Evolutionary conservation across 352 stramenopile genomes (phyloP).

Genomic region (Pythium utonaiense): DNA sequence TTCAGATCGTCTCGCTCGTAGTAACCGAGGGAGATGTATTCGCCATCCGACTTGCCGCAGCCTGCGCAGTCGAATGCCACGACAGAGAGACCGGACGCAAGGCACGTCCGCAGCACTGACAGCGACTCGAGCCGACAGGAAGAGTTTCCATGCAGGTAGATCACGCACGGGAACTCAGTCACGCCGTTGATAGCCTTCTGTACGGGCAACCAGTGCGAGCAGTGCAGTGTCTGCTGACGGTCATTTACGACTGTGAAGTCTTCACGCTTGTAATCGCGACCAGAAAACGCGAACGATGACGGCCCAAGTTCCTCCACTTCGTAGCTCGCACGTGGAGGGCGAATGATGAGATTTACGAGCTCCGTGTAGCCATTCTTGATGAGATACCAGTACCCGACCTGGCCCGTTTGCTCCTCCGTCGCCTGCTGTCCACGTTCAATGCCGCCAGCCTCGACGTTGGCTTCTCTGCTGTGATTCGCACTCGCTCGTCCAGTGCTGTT

Average conservation of each 20-base stretch:
- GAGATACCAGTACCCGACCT: constrained; percentile 85
- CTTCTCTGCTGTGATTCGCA: neutral
- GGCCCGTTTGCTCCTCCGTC: constrained; percentile 67
- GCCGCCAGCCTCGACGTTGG: constrained; percentile 43
- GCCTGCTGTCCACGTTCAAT: constrained; percentile 71
- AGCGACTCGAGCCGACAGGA: constrained; percentile 94
- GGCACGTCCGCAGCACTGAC: constrained; percentile 82
- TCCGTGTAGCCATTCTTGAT: constrained; percentile 92
- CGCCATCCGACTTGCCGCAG: constrained; percentile 94
- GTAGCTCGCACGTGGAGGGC: constrained; percentile 93
- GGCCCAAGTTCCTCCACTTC: constrained; percentile 89
- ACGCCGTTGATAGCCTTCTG: constrained; percentile 27
- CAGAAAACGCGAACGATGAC: constrained; percentile 87
- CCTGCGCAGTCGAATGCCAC: constrained; percentile 97
- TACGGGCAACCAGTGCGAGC: constrained; percentile 92
- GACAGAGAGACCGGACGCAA: constrained; percentile 92
- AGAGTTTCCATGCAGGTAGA: constrained; percentile 98
- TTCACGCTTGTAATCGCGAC: constrained; percentile 77
- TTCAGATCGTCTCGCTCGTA: constrained; percentile 91
- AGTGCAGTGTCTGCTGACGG: constrained; percentile 86
- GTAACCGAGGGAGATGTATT: constrained; percentile 97
- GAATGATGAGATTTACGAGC: constrained; percentile 97
- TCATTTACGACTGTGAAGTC: constrained; percentile 90
- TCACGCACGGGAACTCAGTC: constrained; percentile 85
- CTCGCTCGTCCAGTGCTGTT: neutral